A percentile compares a stretch with the other conserved stretches of the same genome.
Evolutionary conservation across 176 grass and related monocot genomes (phyloP).

Genomic region (Thalia dealbata): DNA sequence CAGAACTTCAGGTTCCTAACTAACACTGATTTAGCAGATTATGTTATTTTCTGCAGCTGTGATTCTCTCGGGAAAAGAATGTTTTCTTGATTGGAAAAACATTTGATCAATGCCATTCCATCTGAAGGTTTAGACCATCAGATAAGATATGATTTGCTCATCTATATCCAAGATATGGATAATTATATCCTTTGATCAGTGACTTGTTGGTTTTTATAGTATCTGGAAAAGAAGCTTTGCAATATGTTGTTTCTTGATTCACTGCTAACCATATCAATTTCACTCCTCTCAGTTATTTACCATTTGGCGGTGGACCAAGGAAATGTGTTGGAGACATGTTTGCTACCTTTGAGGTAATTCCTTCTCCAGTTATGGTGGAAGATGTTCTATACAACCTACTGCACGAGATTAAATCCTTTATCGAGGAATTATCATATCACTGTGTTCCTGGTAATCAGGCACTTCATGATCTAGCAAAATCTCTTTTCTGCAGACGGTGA

Average conservation of each 20-base stretch:
- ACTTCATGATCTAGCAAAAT: slow-evolving; percentile 7
- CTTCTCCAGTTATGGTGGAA: not conserved
- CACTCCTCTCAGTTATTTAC: slow-evolving; percentile 83
- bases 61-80: not conserved
- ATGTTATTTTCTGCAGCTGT: not conserved
- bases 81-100: not conserved
- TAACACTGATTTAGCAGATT: slow-evolving; percentile 3
- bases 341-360: slow-evolving; percentile 92
- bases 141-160: not conserved
- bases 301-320: slow-evolving; percentile 92
- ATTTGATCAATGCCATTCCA: not conserved
- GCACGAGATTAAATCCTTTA: not conserved
- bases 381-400: not conserved
- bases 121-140: too few relatives aligned
- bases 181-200: not conserved
- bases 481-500: slow-evolving; percentile 55
- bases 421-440: not conserved
- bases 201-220: not conserved
- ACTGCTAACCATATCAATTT: not conserved
- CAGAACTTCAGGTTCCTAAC: slow-evolving; percentile 82
- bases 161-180: not conserved
- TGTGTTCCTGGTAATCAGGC: slow-evolving; percentile 7
- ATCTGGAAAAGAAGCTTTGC: not conserved
- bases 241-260: not conserved
- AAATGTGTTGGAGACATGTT: slow-evolving; percentile 99